Base-by-base conservation (phyloP, 306 rosid species). In the Ormosia semicastrata region DNA sequence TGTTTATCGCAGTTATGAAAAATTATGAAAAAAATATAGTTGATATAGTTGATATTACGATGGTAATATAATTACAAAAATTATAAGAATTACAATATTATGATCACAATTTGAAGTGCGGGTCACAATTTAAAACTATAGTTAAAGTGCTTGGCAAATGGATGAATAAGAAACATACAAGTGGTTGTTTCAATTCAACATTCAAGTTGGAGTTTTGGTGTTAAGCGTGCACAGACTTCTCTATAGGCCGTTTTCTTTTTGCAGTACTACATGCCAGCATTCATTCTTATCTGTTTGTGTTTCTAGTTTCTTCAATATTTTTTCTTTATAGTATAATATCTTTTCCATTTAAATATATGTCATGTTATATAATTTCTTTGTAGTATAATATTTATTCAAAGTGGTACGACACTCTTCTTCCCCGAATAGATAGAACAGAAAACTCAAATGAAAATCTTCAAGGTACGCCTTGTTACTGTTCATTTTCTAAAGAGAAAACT, bases 401-500 rank as follows among this genome's bases (percentile, higher is more conserved):
- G 24, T 24, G 24, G 24, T 24, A 24, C 4, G 12, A 60, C 81
- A 76, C 84, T 76, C 65, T 29, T 52, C 64, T 43, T 3, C 39
- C 9, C 13, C n/a, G 5, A 15, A 41, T 3, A 24, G 24, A 24
- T 24, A 11, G 79, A 80, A 39, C 66, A 8, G 17, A 18, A 62
- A 46, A 44, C 24, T 60, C 39, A 37, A 75, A 43, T 41, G 33
- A 10, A 47, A 50, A 44, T 47, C 34, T 12, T 30, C 18, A 69
- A 60, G 78, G 82, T 73, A 71, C 80, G 73, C 78, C 2, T 67
- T 11, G 24, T 17, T n/a, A n/a, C 71, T 78, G 64, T 87, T 78
- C 81, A 46, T 3, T n/a, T 54, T 33, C 29, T 82, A 83, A 84
- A 88, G 83, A n/a, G 84, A 83, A 75, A 86, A 53, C 52, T 30